Percentiles rank a stretch among this genome's conserved stretches.
Evolutionary conservation across 768 basidiomycete genomes (phyloP).

Genomic region (Leccinum disarticulatum): DNA sequence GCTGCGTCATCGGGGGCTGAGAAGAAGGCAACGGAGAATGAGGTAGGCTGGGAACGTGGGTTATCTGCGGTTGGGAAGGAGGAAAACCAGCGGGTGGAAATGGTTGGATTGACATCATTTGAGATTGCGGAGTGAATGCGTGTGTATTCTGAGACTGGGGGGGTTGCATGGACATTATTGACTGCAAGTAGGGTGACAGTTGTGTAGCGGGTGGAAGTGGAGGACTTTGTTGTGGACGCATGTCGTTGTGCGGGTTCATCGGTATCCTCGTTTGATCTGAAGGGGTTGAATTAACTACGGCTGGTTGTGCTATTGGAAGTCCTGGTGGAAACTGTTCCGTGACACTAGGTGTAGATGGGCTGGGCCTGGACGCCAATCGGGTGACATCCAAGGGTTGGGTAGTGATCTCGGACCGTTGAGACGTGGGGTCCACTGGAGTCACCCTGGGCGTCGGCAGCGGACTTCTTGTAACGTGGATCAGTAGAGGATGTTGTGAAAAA

Average conservation of each 20-base stretch:
- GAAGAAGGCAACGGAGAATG: constrained; percentile 15
- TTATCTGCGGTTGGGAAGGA: constrained; percentile 18
- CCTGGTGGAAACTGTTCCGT: neutral
- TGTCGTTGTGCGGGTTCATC: neutral
- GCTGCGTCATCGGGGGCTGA: constrained; percentile 19
- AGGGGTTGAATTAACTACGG: neutral
- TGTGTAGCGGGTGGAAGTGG: constrained; percentile 10
- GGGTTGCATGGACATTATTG: constrained; percentile 13
- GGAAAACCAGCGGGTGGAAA: constrained; percentile 18
- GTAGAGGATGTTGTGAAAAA: constrained; percentile 9
- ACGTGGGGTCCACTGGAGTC: constrained; percentile 44
- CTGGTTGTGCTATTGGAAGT: constrained; percentile 1
- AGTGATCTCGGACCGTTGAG: constrained; percentile 13
- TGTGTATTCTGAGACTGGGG: constrained; percentile 22
- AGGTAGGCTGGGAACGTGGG: constrained; percentile 6
- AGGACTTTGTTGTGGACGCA: constrained; percentile 2
- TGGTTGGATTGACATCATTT: constrained; percentile 15
- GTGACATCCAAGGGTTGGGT: constrained; percentile 1
- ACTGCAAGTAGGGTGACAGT: constrained; percentile 11
- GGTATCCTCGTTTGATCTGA: constrained; percentile 5
- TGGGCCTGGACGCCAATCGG: constrained; percentile 2
- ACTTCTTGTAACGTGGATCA: constrained; percentile 44
- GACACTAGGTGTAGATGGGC: neutral
- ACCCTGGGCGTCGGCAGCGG: constrained; percentile 61
- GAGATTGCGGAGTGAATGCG: constrained; percentile 16